These are phyloP conservation scores for Magnaporthiopsis poae DNA, from an alignment of 2,329 filamentous ascomycete species.

Conservation along the genomic window DNA sequence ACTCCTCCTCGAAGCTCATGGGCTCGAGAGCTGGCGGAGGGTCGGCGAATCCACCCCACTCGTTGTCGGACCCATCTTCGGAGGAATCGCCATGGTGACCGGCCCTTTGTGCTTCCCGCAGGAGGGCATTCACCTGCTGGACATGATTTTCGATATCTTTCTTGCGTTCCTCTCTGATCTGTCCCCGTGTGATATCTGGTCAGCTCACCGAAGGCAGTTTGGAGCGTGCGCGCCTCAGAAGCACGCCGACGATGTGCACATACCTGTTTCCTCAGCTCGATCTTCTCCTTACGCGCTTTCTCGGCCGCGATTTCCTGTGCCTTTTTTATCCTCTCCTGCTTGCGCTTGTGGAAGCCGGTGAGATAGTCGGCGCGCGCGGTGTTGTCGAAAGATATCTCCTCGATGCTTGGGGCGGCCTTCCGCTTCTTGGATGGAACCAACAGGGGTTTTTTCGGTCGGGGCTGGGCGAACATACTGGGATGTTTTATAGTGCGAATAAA, in stretches of 20 bases:
- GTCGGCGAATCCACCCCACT: constrained; percentile 60
- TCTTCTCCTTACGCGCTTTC: constrained; percentile 66
- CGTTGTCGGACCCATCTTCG: constrained; percentile 34
- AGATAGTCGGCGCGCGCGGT: constrained; percentile 75
- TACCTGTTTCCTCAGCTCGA: constrained; percentile 63
- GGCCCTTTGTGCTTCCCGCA: constrained; percentile 51
- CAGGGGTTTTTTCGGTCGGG: constrained; percentile 50
- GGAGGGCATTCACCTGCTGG: constrained; percentile 59
- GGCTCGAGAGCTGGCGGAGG: constrained; percentile 30
- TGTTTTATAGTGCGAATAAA: background rate
- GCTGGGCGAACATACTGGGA: constrained; percentile 38
- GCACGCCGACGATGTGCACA: background rate
- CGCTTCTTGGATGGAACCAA: constrained; percentile 56
- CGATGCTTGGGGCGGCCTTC: constrained; percentile 50
- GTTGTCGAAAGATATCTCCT: constrained; percentile 79
- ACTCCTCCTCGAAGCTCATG: constrained; percentile 79
- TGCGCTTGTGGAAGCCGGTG: constrained; percentile 94
- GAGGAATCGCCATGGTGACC: constrained; percentile 34
- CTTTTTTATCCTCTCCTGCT: constrained; percentile 71
- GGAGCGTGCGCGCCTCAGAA: background rate
- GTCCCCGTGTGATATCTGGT: background rate
- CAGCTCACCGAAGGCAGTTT: background rate
- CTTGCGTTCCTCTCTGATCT: constrained; percentile 78
- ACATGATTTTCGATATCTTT: constrained; percentile 76
- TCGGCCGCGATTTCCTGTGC: constrained; percentile 74